phyloP scores from a whole-genome alignment of 1,284 basidiomycete genomes.

The Naganishia cerealis region DNA sequence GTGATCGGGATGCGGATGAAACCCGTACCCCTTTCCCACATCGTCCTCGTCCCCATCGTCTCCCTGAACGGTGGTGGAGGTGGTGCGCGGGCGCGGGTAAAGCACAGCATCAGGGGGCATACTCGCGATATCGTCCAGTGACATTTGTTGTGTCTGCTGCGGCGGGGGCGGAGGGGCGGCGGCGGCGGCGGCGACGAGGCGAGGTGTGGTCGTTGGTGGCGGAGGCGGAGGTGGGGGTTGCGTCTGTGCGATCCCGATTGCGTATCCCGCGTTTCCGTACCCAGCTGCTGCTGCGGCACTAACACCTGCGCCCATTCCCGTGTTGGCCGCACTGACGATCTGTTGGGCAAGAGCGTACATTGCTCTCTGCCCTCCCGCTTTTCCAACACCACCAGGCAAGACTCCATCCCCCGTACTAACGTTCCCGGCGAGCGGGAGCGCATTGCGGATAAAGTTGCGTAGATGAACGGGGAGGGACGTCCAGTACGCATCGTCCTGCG shows the following conservation, averaged over 20 bases:
- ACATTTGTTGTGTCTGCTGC: conserved; percentile 15
- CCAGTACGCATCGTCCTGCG: conserved; percentile 63
- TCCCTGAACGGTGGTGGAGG: conserved; percentile 11
- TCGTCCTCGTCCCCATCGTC: conserved; percentile 18
- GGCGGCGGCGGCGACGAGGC: neutral
- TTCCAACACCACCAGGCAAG: conserved; percentile 38
- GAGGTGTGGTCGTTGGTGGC: neutral
- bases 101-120: conserved; percentile 40
- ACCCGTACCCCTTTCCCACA: conserved; percentile 57
- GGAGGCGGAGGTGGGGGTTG: neutral
- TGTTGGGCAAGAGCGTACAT: conserved; percentile 70
- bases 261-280: conserved; percentile 5
- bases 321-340: conserved; percentile 60
- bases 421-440: conserved; percentile 56
- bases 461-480: conserved; percentile 60
- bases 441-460: conserved; percentile 61
- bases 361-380: conserved; percentile 49
- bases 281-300: conserved; percentile 42
- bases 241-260: neutral
- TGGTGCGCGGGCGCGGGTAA: conserved; percentile 13
- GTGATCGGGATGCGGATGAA: conserved; percentile 57
- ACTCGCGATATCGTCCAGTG: conserved; percentile 16
- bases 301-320: conserved; percentile 56
- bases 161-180: conserved; percentile 11
- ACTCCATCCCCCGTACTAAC: conserved; percentile 38